Percentiles rank a stretch among this genome's conserved stretches.
phyloP scores from a whole-genome alignment of 2,329 filamentous ascomycete genomes.

The Ophiobolus disseminans region DNA sequence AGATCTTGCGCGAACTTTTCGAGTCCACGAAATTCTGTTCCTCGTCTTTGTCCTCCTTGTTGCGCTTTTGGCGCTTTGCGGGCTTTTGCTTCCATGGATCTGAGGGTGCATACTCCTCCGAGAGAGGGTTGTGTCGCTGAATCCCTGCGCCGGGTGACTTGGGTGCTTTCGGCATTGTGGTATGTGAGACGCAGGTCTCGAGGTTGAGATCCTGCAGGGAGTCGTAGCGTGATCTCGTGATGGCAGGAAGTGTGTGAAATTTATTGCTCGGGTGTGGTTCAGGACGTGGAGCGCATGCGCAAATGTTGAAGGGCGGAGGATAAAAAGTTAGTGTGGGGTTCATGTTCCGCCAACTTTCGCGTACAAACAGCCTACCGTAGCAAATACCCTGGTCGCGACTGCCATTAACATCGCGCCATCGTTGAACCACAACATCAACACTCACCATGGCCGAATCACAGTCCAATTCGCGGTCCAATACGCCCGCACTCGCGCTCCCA shows the following conservation, averaged over 20 bases:
- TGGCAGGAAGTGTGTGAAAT: too few relatives aligned
- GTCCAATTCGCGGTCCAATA: constrained; percentile 45
- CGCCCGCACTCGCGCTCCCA: constrained; percentile 51
- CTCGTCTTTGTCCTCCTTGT: constrained; percentile 61
- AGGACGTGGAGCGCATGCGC: not conserved
- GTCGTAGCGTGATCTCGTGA: too few relatives aligned
- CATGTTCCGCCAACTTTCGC: constrained; percentile 3
- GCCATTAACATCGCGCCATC: not conserved
- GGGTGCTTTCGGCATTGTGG: constrained; percentile 80
- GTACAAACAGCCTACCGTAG: constrained; percentile 22
- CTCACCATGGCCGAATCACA: constrained; percentile 45
- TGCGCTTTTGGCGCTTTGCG: constrained; percentile 68
- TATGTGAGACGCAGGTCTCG: too few relatives aligned
- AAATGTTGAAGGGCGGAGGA: constrained; percentile 15
- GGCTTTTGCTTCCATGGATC: constrained; percentile 73
- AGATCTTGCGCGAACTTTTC: constrained; percentile 85
- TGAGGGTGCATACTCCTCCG: constrained; percentile 81
- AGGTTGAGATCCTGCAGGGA: too few relatives aligned
- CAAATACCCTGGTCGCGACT: constrained; percentile 9
- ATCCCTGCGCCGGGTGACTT: constrained; percentile 62
- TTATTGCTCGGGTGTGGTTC: not conserved
- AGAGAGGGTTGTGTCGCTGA: constrained; percentile 86
- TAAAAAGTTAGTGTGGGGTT: constrained; percentile 25
- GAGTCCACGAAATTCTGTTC: constrained; percentile 82
- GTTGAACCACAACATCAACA: constrained; percentile 1